Evolutionary conservation across 345 rosid genomes (phyloP), one percentile per base, ranked within the genome.

Genomic region (Citrus sp.): DNA sequence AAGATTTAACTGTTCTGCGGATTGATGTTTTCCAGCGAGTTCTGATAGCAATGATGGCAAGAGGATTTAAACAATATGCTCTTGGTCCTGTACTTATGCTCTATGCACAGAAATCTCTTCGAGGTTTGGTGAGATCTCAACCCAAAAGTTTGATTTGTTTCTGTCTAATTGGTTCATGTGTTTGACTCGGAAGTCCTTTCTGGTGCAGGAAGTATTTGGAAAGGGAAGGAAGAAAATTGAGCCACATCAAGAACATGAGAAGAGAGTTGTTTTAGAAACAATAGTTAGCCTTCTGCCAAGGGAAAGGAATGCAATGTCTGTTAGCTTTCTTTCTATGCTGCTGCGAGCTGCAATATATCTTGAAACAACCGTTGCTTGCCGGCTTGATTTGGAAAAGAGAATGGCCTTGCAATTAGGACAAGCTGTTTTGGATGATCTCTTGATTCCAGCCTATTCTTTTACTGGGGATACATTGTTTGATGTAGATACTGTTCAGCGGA

Each of bases 81-180:
- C 91, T 95, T 77, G 99, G 94, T 62, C 99, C 97, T 28, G 87
- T 95, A 51, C 92, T 95, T 35, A 95, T 95, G 98, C 97, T 95
- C 55, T 95, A 92, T 73, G 97, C 97, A 12, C 97, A 93, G 81
- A 95, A 91, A 81, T 89, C 97, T 60, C 94, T 95, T 27, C 89
- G 99, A 84, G 98, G 98, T 62, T 86, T 95, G 98, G 99, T 95
- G 85, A 91, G 99, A 79, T 80, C 71, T 81, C 68, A 65, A 79
- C 55, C 84, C 67, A 67, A 77, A 72, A 67, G 64, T 34, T 77
- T n/a, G 54, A 4, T 75, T 73, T 66, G 64, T 25, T 72, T 70
- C 73, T 37, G 27, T 38, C 74, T 32, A 27, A 32, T 30, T 72
- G 67, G 18, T 14, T 74, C 5, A 67, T 67, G 21, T 49, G 74